Evolutionary conservation across 306 rosid species (phyloP).

Genomic region (Prunus armeniaca): DNA sequence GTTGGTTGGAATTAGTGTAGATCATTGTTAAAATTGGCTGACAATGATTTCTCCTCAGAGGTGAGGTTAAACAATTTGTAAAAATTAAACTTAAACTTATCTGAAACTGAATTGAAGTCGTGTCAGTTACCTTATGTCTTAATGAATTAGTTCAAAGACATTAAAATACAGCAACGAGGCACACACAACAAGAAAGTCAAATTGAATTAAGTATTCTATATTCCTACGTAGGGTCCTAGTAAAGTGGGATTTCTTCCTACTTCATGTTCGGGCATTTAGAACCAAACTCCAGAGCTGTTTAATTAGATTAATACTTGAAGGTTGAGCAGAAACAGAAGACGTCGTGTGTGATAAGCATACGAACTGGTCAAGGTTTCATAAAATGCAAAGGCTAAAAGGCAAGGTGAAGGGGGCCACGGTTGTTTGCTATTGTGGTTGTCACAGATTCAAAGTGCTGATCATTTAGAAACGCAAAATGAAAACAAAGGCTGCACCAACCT

Average conservation of each 20-base stretch:
- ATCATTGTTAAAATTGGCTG: conserved; percentile 14
- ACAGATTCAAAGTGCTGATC: no score
- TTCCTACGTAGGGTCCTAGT: not conserved
- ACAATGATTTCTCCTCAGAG: conserved; percentile 14
- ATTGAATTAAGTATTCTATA: not conserved
- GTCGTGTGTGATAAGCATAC: conserved; percentile 19
- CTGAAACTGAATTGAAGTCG: not conserved
- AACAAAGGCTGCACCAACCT: conserved; percentile 29
- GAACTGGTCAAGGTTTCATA: conserved; percentile 17
- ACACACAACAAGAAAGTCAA: conserved; percentile 14
- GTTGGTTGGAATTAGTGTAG: conserved; percentile 18
- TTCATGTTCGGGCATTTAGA: not conserved
- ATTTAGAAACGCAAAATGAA: conserved; percentile 6
- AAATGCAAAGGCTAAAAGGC: conserved; percentile 3
- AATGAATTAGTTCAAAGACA: not conserved
- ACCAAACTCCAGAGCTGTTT: conserved; percentile 3
- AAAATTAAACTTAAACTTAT: not conserved
- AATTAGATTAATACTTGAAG: conserved; percentile 24
- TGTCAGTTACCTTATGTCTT: not conserved
- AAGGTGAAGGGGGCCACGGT: conserved; percentile 6
- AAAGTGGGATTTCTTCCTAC: conserved; percentile 6
- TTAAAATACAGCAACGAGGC: not conserved
- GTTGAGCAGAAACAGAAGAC: conserved; percentile 16
- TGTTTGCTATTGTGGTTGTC: not conserved
- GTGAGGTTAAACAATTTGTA: not conserved